phyloP scores from a whole-genome alignment of 352 stramenopile species.

The Pythium folliculosum region DNA sequence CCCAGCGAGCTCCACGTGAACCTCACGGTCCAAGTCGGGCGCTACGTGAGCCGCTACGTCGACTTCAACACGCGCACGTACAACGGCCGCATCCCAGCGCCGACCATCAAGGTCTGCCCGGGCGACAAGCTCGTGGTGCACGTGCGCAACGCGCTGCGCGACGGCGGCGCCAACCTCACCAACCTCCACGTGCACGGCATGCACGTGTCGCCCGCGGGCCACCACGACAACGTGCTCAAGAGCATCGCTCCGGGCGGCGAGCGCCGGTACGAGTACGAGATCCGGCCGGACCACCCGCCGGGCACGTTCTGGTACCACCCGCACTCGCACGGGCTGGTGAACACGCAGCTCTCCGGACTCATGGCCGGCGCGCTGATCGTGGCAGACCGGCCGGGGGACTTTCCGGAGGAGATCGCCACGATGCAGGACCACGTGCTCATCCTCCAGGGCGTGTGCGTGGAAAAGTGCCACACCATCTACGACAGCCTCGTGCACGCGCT shows the following conservation, averaged over 20 bases:
- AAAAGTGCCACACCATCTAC: slow-evolving; percentile 64
- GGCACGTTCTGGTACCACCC: slow-evolving; percentile 86
- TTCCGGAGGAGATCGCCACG: slow-evolving; percentile 44
- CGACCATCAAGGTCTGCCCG: slow-evolving; percentile 75
- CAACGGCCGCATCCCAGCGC: slow-evolving; percentile 62
- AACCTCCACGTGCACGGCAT: slow-evolving; percentile 77
- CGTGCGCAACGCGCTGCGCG: slow-evolving; percentile 55
- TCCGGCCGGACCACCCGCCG: slow-evolving; percentile 62
- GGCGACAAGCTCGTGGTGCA: slow-evolving; percentile 60
- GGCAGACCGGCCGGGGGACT: slow-evolving; percentile 55
- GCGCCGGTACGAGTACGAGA: slow-evolving; percentile 65
- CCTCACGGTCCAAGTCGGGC: slow-evolving; percentile 52
- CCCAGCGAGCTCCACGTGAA: slow-evolving; percentile 57
- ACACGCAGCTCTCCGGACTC: slow-evolving; percentile 73
- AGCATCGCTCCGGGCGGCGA: slow-evolving; percentile 49
- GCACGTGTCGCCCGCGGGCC: slow-evolving; percentile 56
- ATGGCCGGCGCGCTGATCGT: slow-evolving; percentile 74
- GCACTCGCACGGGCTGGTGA: slow-evolving; percentile 72
- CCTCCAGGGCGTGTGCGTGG: slow-evolving; percentile 66
- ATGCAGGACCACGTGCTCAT: slow-evolving; percentile 75
- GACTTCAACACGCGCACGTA: slow-evolving; percentile 76
- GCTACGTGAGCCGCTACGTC: slow-evolving; percentile 75
- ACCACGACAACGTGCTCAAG: slow-evolving; percentile 63
- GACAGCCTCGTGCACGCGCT: slow-evolving; percentile 63
- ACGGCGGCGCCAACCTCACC: slow-evolving; percentile 56